Evolutionary conservation across 495 filamentous ascomycete genomes (phyloP), one percentile per base, ranked within the genome.

Genomic region (Talaromyces stipitatus): DNA sequence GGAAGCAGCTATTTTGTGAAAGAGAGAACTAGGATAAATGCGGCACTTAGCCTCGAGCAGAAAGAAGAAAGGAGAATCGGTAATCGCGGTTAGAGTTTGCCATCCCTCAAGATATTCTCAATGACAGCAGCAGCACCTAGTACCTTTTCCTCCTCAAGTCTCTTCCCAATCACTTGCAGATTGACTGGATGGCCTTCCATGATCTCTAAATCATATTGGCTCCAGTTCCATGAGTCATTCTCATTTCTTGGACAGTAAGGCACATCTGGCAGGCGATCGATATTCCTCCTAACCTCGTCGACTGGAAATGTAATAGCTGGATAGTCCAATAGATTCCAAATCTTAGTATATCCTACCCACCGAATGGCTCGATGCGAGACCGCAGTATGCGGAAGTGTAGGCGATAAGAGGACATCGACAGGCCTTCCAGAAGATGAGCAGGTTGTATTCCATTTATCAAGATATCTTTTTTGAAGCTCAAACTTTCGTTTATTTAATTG

Each of bases 311-410:
- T 77, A 29, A 83, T 69, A 24, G 76, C 70, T 8, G 80, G 79
- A 61, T 84, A 89, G 62, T 88, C 84, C 0, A 89, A 67, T 30
- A 88, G 61, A 64, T 90, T 89, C 85, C 86, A 89, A 58, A 87
- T 81, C 41, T 75, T 73, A 0, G 83, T 87, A 61, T 88, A 90
- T 0, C 77, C 76, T 47, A 83, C 70, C 72, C 73, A 76, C 10
- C 64, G 67, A 57, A 81, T 73, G 61, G 59, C 65, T 12, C 75
- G 67, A 36, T 77, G 78, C 29, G 79, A 74, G 14, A 81, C 74
- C 12, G 79, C 72, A 10, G 65, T 64, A 57, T 76, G 72, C 7
- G 79, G 65, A 66, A 74, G 28, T 57, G 81, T 56, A 74, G 85
- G 70, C 66, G 81, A 60, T 1, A 91, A 62, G 33, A 91, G 74